Percentiles rank a stretch among this genome's conserved stretches.
Conservation (phyloP, 495 filamentous ascomycete species). For the Podospora sp. region DNA sequence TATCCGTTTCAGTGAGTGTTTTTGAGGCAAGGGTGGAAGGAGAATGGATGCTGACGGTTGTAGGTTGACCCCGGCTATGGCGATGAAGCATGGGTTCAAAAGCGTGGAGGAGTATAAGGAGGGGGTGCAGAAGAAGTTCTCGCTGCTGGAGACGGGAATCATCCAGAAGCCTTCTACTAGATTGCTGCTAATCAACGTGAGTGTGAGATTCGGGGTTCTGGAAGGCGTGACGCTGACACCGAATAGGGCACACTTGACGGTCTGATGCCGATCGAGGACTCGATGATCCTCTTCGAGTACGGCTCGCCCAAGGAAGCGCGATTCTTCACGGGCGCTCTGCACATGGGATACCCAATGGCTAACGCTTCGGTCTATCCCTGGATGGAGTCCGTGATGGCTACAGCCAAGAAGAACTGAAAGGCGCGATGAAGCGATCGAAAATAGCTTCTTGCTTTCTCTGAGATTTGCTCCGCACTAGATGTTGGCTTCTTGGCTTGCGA, state of each 20-base stretch:
- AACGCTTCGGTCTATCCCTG: slow-evolving; percentile 57
- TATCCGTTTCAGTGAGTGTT: slow-evolving; percentile 70
- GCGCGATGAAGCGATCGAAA: too few relatives aligned
- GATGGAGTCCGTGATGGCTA: slow-evolving; percentile 54
- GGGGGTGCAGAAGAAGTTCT: slow-evolving; percentile 69
- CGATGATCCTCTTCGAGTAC: slow-evolving; percentile 65
- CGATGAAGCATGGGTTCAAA: slow-evolving; percentile 70
- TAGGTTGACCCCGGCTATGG: slow-evolving; percentile 64
- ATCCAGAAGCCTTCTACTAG: slow-evolving; percentile 63
- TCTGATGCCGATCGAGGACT: slow-evolving; percentile 79
- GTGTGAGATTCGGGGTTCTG: slow-evolving; percentile 18
- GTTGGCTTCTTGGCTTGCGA: too few relatives aligned
- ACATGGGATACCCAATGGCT: slow-evolving; percentile 67
- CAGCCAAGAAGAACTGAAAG: not conserved
- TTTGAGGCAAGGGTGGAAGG: not conserved
- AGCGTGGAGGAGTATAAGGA: slow-evolving; percentile 61
- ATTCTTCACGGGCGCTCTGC: slow-evolving; percentile 61
- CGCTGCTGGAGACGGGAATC: slow-evolving; percentile 70
- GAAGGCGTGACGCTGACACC: slow-evolving; percentile 19
- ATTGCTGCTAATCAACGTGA: slow-evolving; percentile 69
- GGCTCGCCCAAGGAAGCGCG: slow-evolving; percentile 72
- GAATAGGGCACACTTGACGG: slow-evolving; percentile 67
- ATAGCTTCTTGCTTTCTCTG: not conserved
- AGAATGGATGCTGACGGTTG: slow-evolving; percentile 4
- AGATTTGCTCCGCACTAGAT: too few relatives aligned